A percentile compares a stretch with the other conserved stretches of the same genome.
Evolutionary conservation across 371 early-diverging fungal species (phyloP).

Genomic region (Fennellomyces sp.): DNA sequence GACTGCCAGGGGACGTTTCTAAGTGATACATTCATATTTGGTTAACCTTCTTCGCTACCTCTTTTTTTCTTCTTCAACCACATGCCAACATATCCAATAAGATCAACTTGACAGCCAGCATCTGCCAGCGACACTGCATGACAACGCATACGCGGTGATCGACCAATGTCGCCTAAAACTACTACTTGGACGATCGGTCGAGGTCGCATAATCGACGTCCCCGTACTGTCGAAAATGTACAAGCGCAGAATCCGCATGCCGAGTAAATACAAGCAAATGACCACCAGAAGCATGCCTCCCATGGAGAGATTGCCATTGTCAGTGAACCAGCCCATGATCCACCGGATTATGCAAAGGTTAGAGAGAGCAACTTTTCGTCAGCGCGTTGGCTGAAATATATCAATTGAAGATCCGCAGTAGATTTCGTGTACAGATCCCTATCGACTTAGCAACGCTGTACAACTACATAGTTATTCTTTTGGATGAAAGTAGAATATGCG

Average conservation of each 20-base stretch:
- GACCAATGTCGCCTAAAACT: conserved; percentile 91
- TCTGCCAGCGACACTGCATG: conserved; percentile 86
- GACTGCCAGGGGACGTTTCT: conserved; percentile 46
- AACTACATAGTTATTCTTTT: too few relatives aligned
- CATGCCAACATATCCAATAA: conserved; percentile 83
- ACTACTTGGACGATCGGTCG: conserved; percentile 62
- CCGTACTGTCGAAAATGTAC: conserved; percentile 34
- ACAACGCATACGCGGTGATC: conserved; percentile 95
- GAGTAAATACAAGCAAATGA: conserved; percentile 42
- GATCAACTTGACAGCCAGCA: conserved; percentile 73
- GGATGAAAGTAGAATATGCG: too few relatives aligned
- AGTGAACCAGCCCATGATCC: conserved; percentile 5
- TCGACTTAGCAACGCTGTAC: too few relatives aligned
- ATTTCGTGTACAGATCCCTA: too few relatives aligned
- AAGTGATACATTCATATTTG: too few relatives aligned
- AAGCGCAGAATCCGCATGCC: conserved; percentile 36
- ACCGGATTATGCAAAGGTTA: neutral
- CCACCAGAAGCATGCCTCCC: conserved; percentile 37
- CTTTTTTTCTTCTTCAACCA: neutral
- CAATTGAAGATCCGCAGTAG: too few relatives aligned
- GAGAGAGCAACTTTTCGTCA: neutral
- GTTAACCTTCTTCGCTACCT: too few relatives aligned
- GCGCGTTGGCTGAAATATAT: neutral
- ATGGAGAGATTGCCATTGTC: conserved; percentile 28
- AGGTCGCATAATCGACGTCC: conserved; percentile 21